Evolutionary conservation across 371 early-diverging fungal genomes (phyloP).

Genomic region (Encephalitozoon intestinalis): DNA sequence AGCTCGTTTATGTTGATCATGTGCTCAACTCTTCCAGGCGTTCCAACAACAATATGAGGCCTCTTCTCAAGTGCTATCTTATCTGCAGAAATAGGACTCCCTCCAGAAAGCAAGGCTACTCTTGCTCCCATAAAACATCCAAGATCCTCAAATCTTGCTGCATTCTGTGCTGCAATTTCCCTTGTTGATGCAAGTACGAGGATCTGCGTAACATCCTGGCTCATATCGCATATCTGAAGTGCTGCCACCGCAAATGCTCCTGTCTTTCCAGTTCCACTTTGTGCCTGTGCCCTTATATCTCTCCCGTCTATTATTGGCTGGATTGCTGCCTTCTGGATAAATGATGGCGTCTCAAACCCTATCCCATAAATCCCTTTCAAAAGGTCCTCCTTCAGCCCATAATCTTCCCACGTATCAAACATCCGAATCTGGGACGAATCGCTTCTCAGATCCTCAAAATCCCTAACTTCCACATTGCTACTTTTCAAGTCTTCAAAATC

Average conservation of each 20-base stretch:
- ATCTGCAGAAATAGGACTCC: conserved; percentile 79
- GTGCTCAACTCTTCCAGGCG: conserved; percentile 96
- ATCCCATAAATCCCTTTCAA: conserved; percentile 93
- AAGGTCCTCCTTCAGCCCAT: conserved; percentile 81
- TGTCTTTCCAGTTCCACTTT: conserved; percentile 95
- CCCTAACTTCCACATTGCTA: not conserved
- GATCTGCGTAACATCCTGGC: conserved; percentile 76
- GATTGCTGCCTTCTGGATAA: conserved; percentile 95
- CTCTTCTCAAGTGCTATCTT: conserved; percentile 69
- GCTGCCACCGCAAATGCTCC: conserved; percentile 94
- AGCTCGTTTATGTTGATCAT: conserved; percentile 83
- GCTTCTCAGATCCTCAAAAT: conserved; percentile 41
- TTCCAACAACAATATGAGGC: conserved; percentile 88
- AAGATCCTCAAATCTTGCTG: conserved; percentile 76
- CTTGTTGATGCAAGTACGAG: conserved; percentile 93
- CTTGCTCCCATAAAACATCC: conserved; percentile 82
- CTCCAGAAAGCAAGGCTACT: conserved; percentile 90
- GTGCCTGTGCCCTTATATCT: conserved; percentile 65
- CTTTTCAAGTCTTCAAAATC: not conserved
- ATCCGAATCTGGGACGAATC: not conserved
- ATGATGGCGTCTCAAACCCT: conserved; percentile 90
- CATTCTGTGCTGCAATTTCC: conserved; percentile 92
- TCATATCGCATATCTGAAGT: conserved; percentile 79
- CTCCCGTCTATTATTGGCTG: conserved; percentile 84
- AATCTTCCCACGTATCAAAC: conserved; percentile 80